Evolutionary conservation across 768 basidiomycete species (phyloP), one percentile per base, ranked within the genome.

Genomic region (Tylopilus sp.): DNA sequence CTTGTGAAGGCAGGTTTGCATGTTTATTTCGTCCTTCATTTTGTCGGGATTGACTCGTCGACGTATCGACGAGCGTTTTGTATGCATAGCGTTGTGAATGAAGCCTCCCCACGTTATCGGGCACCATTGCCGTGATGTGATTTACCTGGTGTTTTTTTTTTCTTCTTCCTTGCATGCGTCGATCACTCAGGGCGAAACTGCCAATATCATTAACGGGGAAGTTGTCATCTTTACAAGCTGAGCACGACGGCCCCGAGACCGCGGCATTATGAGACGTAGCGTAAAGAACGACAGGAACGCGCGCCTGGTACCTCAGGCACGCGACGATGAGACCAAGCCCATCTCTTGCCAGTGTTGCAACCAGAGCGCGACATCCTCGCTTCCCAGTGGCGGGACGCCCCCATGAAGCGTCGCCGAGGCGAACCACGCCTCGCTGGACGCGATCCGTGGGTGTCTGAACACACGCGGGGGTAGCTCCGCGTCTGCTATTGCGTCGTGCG

Each of bases 1-100:
- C 5, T 58, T 81, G 43, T 82, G 54, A 64, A n/a, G 38, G n/a
- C n/a, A n/a, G 1, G 13, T 20, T 20, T 38, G 10, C 21, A 28
- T 7, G 4, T 35, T 20, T 23, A 3, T 25, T 18, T 13, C 26
- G 26, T 28, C 26, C 6, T 13, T 33, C 23, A 13, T 36, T 6
- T 26, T 33, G 48, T 42, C 40, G 31, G 5, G 20, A 35, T 44
- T 22, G 49, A 50, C 44, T 50, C 40, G 50, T 36, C 35, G 15
- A 36, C 21, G 49, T 44, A 36, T 40, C 10, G 40, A 33, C 13
- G 47, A 20, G 12, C 25, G n/a, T 5, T 13, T 33, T 18, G 36
- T 39, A 39, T 39, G n/a, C 13, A n/a, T 25, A 26, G 45, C n/a
- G 23, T 18, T n/a, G n/a, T n/a, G n/a, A n/a, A n/a, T n/a, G n/a